Evolutionary conservation across 2,329 filamentous ascomycete genomes (phyloP).

Genomic region (Hymenoscyphus repandus): DNA sequence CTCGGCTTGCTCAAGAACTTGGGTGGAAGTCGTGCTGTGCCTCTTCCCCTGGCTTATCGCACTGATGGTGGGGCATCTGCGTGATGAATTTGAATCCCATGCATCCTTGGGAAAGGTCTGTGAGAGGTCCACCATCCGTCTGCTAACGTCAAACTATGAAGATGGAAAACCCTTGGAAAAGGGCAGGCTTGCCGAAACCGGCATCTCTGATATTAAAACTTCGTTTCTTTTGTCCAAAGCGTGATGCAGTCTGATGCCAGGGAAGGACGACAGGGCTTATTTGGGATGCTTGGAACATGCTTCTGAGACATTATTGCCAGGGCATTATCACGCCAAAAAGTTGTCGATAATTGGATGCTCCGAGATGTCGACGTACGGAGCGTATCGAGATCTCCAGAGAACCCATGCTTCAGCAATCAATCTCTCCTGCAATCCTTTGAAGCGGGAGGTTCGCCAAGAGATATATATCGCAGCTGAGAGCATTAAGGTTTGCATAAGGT

Average conservation of each 20-base stretch:
- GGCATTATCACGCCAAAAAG: neutral
- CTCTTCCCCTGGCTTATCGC: neutral
- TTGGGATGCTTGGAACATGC: neutral
- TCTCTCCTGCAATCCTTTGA: too few species aligned
- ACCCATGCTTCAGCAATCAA: too few species aligned
- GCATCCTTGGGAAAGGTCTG: neutral
- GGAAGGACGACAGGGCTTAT: neutral
- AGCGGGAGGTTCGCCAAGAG: too few species aligned
- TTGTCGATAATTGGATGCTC: neutral
- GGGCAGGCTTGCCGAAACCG: neutral
- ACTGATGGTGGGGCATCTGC: neutral
- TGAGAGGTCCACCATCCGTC: neutral
- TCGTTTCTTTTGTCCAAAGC: neutral
- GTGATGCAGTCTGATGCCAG: neutral
- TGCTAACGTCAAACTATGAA: neutral
- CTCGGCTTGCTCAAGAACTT: too few species aligned
- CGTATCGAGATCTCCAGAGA: too few species aligned
- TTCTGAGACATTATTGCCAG: neutral
- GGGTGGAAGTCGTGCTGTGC: neutral
- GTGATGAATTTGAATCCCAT: neutral
- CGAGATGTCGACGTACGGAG: too few species aligned
- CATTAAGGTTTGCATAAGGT: too few species aligned
- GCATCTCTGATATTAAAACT: neutral
- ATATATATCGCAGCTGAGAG: too few species aligned
- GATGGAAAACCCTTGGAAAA: neutral